A percentile compares a stretch with the other conserved stretches of the same genome.
Conservation (phyloP, 306 rosid genomes). For the Cucurbita ficifolia region DNA sequence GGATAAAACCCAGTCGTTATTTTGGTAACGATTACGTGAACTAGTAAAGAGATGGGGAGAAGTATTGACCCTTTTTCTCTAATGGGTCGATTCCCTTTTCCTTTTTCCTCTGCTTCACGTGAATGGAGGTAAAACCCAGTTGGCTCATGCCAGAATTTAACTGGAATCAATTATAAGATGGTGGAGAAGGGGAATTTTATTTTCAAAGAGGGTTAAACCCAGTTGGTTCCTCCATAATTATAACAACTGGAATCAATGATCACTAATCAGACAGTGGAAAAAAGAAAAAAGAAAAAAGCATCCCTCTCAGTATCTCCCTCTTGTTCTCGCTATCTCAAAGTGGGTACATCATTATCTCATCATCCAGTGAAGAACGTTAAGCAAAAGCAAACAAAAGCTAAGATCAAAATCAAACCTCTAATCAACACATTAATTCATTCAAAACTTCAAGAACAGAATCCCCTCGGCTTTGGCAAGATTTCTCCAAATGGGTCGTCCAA, state of each 20-base stretch:
- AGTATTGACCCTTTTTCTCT: background rate
- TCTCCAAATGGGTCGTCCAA: background rate
- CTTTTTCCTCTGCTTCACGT: background rate
- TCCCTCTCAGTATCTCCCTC: constrained; percentile 7
- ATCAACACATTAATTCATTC: background rate
- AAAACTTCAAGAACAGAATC: background rate
- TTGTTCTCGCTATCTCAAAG: constrained; percentile 29
- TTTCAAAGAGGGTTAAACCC: constrained; percentile 1
- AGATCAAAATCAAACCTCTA: constrained; percentile 9
- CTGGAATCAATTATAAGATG: constrained; percentile 10
- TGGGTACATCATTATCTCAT: constrained; percentile 80
- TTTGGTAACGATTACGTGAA: constrained; percentile 21
- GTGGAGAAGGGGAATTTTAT: constrained; percentile 1
- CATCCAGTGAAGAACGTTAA: constrained; percentile 58
- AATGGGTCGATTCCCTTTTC: background rate
- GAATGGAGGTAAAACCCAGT: background rate
- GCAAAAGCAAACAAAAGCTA: constrained; percentile 46
- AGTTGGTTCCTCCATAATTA: constrained; percentile 9
- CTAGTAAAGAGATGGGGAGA: constrained; percentile 21
- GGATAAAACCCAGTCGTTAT: constrained; percentile 36
- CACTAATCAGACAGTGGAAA: constrained; percentile 5
- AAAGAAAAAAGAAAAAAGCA: background rate
- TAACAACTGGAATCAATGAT: constrained; percentile 12
- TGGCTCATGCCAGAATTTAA: constrained; percentile 3
- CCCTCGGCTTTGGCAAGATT: background rate